Conservation (phyloP, 2,329 filamentous ascomycete genomes). For the Madurella mycetomatis region DNA sequence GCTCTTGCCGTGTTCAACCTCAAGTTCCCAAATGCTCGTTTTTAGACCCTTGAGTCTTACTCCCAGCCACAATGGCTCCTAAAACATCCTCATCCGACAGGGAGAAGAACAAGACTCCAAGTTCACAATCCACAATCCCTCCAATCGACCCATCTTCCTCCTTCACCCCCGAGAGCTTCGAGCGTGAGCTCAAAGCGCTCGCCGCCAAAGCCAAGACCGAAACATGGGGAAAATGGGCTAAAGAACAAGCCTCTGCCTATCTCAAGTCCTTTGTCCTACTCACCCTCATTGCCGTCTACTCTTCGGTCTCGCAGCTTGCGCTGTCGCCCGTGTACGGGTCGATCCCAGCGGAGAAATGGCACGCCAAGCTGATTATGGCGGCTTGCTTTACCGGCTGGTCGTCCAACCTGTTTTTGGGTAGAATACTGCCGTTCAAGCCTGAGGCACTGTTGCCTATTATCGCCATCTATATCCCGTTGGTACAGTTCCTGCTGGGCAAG, state of each 20-base stretch:
- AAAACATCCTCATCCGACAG: slow-evolving; percentile 10
- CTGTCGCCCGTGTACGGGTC: slow-evolving; percentile 86
- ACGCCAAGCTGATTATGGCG: slow-evolving; percentile 60
- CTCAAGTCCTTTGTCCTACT: slow-evolving; percentile 43
- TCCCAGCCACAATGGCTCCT: slow-evolving; percentile 29
- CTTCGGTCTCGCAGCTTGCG: slow-evolving; percentile 67
- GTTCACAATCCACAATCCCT: slow-evolving; percentile 21
- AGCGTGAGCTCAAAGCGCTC: slow-evolving; percentile 49
- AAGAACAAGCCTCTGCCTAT: slow-evolving; percentile 39
- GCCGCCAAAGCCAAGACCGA: slow-evolving; percentile 41
- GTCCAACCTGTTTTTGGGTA: slow-evolving; percentile 54
- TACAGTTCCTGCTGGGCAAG: slow-evolving; percentile 68
- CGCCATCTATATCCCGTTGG: slow-evolving; percentile 67
- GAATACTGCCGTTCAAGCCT: slow-evolving; percentile 46
- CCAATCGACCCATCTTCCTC: slow-evolving; percentile 31
- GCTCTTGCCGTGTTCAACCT: not conserved
- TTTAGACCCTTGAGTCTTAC: not conserved
- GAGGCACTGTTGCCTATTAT: slow-evolving; percentile 64
- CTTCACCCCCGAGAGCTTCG: slow-evolving; percentile 49
- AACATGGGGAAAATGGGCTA: slow-evolving; percentile 31
- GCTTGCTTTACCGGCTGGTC: slow-evolving; percentile 70
- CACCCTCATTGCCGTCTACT: slow-evolving; percentile 57
- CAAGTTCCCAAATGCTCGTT: slow-evolving; percentile 3
- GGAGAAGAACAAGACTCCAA: slow-evolving; percentile 8
- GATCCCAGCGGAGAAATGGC: slow-evolving; percentile 70